Base-by-base conservation (phyloP, 2,329 filamentous ascomycete species). In the Alternaria angustiovoidea region DNA sequence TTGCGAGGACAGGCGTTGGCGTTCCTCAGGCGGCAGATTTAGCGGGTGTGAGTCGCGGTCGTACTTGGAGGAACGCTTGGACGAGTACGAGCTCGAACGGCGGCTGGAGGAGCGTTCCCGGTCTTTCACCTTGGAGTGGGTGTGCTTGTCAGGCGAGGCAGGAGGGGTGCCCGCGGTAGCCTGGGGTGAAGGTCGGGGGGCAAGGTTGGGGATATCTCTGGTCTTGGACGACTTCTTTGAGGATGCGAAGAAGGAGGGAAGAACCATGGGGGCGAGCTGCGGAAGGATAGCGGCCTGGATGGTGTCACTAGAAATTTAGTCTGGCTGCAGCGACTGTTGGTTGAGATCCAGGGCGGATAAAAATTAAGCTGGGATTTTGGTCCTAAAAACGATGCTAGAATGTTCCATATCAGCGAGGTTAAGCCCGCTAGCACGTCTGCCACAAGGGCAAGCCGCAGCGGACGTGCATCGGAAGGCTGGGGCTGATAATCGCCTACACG, bases 1-100 rank as follows among this genome's bases (percentile, higher is more conserved):
- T 69, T 85, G 85, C 47, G 90, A 80, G 49, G 90, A 92, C 59
- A 91, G 81, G 64, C 92, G 88, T 78, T 91, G 91, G 73, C 93
- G 87, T 85, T 97, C 90, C 82, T 97, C 93, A 47, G 93, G 93
- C 2, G 91, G 93, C 22, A 96, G 87, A 75, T 97, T 97, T 53
- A 97, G 86, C 39, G 94, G 94, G 79, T 97, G 94, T 3, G 88
- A 90, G 76, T 94, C 87, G 65, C 84, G 84, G 75, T 92, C 89
- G 73, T 77, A 76, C 63, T 70, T 73, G 73, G 79, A 76, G 65
- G 79, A 77, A 62, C 74, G 76, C 68, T 70, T 73, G 62, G 69
- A 73, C 54, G 74, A 75, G 67, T 72, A 72, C 24, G 75, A 75
- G 54, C 59, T 66, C 48, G 72, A 74, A 63, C 70, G 68, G 48